Conservation (phyloP, 495 filamentous ascomycete genomes). For the Trichoderma virens region DNA sequence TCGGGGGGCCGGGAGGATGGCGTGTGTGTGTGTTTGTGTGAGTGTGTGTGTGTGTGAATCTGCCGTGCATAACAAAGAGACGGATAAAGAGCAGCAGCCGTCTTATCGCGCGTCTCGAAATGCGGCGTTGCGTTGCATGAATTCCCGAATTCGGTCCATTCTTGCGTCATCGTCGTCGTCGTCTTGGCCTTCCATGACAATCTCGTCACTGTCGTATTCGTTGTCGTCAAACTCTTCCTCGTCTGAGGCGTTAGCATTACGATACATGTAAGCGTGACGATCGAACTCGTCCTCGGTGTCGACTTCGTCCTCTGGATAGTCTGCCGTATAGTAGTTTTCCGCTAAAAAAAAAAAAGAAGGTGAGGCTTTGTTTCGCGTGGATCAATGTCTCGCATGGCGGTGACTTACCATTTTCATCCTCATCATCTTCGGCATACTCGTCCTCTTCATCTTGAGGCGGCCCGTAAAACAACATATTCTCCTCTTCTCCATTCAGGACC, state of each 20-base stretch:
- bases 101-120: background rate
- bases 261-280: conserved; percentile 36
- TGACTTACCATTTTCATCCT: conserved; percentile 46
- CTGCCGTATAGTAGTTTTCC: conserved; percentile 46
- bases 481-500: conserved; percentile 43
- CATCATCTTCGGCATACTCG: conserved; percentile 43
- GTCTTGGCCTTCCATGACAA: conserved; percentile 9
- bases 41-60: too few relatives aligned
- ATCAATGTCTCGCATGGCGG: background rate
- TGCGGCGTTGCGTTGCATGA: background rate
- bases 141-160: conserved; percentile 8
- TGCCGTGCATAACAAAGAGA: background rate
- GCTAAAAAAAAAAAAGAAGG: conserved; percentile 23
- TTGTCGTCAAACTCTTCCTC: conserved; percentile 35
- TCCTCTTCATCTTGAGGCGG: conserved; percentile 36
- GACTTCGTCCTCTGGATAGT: conserved; percentile 51
- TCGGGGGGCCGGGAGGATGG: too few relatives aligned
- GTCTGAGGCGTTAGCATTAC: conserved; percentile 38
- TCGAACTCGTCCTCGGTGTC: conserved; percentile 45
- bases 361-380: conserved; percentile 9
- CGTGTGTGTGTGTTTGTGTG: too few relatives aligned
- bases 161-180: conserved; percentile 10
- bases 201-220: conserved; percentile 24
- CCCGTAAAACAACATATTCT: conserved; percentile 46
- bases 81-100: background rate